A percentile compares a stretch with the other conserved stretches of the same genome.
These are phyloP conservation scores for Termitomyces sp. DNA, from an alignment of 768 basidiomycete species.

Conservation along the genomic window DNA sequence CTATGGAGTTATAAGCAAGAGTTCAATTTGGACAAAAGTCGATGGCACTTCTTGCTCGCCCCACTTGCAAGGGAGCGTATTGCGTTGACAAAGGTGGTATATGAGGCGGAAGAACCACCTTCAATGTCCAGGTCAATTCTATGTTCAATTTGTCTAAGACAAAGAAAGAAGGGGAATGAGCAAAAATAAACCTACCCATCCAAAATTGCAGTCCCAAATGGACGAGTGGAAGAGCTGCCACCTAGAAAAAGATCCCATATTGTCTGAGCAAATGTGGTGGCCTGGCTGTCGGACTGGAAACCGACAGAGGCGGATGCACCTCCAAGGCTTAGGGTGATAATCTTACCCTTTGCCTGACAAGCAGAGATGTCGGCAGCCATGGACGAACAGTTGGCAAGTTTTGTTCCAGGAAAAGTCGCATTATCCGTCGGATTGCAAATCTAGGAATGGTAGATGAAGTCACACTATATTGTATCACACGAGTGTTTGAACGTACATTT, in stretches of 20 bases:
- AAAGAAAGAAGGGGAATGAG: background rate
- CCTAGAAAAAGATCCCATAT: constrained; percentile 76
- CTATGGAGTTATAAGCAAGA: constrained; percentile 23
- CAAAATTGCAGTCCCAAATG: constrained; percentile 67
- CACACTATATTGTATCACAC: background rate
- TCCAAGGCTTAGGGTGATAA: constrained; percentile 55
- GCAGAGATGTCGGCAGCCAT: constrained; percentile 58
- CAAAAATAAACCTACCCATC: constrained; percentile 49
- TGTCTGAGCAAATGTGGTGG: constrained; percentile 53
- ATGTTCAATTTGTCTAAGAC: background rate
- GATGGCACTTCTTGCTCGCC: constrained; percentile 48
- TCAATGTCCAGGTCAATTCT: constrained; percentile 76
- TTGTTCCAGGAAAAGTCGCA: constrained; percentile 56
- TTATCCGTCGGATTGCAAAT: constrained; percentile 60
- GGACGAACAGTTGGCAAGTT: constrained; percentile 56
- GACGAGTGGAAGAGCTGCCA: constrained; percentile 50
- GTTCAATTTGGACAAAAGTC: background rate
- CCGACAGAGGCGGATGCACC: constrained; percentile 60
- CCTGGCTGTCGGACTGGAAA: constrained; percentile 57
- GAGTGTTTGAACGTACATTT: constrained; percentile 39
- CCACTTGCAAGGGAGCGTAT: constrained; percentile 48
- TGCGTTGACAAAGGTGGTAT: constrained; percentile 51
- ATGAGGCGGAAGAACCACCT: constrained; percentile 50
- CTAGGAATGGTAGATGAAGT: constrained; percentile 24
- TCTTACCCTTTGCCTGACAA: constrained; percentile 64